Base-by-base conservation (phyloP, 306 rosid genomes). In the Gastrolobium bilobum region DNA sequence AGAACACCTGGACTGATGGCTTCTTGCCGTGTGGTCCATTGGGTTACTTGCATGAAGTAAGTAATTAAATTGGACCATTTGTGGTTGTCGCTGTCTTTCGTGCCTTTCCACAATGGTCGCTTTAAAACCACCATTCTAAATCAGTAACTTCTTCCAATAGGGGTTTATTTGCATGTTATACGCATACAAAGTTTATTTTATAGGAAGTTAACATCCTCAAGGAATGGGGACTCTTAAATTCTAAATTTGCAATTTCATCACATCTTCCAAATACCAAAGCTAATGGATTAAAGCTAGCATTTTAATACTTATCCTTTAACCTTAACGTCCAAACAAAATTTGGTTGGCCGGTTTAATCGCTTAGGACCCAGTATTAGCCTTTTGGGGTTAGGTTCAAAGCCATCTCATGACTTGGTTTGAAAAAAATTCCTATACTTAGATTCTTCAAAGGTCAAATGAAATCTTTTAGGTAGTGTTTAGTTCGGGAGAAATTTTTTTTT, bases 381-480 rank as follows among this genome's bases (percentile, higher is more conserved):
- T 46, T 53, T 20, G 31, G 10, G 46, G 80, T 81, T 81, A 73
- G 84, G 80, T 65, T 65, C 63, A 81, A 73, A 81, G 53, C 76
- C 84, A 72, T 63, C 42, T 7, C 6, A 3, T 4, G 47, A 43
- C 26, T 20, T 20, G 26, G 26, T 20, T 20, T 20, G 26, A 20
- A 20, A 20, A 20, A 20, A 20, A 0, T 20, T 20, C 26, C 26
- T 20, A 20, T 20, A 20, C 26, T 20, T 20, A n/a, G 26, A 20
- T 20, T 20, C 26, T 20, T 20, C 26, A 20, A 20, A 20, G 26
- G 26, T 20, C 26, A 20, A 20, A 20, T 20, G 26, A 20, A 20
- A 20, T 20, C 26, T 20, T 20, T 20, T 20, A n/a, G n/a, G n/a
- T n/a, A n/a, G n/a, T n/a, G n/a, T n/a, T n/a, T n/a, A n/a, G n/a